Conservation (phyloP, 2,329 filamentous ascomycete genomes). For the Colletotrichum costaricense region DNA sequence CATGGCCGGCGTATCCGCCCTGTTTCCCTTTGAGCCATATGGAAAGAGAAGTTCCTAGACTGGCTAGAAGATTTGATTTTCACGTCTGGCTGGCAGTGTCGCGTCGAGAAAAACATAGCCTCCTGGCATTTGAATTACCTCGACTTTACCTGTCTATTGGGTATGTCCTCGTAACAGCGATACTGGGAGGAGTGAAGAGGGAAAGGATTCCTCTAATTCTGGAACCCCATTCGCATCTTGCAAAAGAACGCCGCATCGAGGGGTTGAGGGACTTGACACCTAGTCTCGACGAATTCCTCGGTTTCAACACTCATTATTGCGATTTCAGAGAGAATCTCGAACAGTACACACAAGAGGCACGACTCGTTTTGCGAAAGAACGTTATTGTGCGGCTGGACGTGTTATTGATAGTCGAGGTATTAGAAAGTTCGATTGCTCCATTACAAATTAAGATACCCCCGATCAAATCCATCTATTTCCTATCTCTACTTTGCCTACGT, state of each 20-base stretch:
- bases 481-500: not conserved
- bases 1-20: conserved; percentile 66
- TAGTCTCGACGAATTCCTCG: no score
- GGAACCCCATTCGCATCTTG: no score
- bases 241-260: no score
- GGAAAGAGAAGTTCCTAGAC: conserved; percentile 61
- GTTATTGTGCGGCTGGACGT: not conserved
- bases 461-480: no score
- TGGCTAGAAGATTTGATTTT: not conserved
- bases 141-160: no score
- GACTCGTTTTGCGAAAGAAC: not conserved
- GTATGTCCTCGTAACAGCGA: no score
- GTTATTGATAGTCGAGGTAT: not conserved
- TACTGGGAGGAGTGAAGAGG: no score
- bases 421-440: not conserved
- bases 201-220: no score
- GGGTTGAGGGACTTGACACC: no score
- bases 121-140: no score
- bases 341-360: not conserved
- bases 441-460: not conserved
- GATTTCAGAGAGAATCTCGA: not conserved
- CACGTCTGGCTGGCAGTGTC: not conserved
- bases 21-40: conserved; percentile 77
- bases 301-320: not conserved
- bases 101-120: not conserved